Base-by-base conservation (phyloP, 148 eudicot species). In the Cornus controversa region DNA sequence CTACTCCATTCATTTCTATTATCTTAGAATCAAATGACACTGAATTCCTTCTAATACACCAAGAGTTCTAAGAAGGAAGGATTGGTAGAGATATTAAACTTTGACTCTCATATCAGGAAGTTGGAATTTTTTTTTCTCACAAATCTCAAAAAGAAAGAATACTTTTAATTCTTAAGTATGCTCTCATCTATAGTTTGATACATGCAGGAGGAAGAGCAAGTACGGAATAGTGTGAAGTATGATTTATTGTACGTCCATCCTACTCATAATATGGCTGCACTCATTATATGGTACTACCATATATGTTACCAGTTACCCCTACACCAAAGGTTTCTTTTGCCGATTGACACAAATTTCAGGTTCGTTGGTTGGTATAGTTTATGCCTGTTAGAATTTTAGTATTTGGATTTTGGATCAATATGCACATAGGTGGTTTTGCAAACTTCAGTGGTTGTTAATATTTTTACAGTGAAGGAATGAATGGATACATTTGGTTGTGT, bases 181-280 rank as follows among this genome's bases (percentile, higher is more conserved):
- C 66, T 75, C 66, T 75, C 54, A 67, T 72, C 60, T 40, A 27
- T 75, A 25, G 64, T 75, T 70, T 75, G 42, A 45, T 28, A 3
- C 40, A 63, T 84, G 78, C 85, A 96, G 99, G 87, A 75, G 79
- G 87, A 88, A 80, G 99, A 96, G 86, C 87, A 57, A 80, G 31
- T 75, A 66, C 89, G 99, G 67, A 96, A 96, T 67, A 86, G 96
- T 77, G 85, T 86, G 71, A 89, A 89, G 97, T 66, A 79, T 75
- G 99, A 96, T 85, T 75, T 96, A 85, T 80, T 96, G 14, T 96
- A 90, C 84, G 91, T 96, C 71, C 90, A 88, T 84, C 83, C 81
- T 70, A 74, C 77, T 66, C 93, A 93, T 91, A 82, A 91, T 69
- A 76, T 93, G 86, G 92, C 89, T 22, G 64, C 86, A 47, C 87